Evolutionary conservation across 768 basidiomycete genomes (phyloP), one percentile per base, ranked within the genome.

Genomic region (Ramaria rubella): DNA sequence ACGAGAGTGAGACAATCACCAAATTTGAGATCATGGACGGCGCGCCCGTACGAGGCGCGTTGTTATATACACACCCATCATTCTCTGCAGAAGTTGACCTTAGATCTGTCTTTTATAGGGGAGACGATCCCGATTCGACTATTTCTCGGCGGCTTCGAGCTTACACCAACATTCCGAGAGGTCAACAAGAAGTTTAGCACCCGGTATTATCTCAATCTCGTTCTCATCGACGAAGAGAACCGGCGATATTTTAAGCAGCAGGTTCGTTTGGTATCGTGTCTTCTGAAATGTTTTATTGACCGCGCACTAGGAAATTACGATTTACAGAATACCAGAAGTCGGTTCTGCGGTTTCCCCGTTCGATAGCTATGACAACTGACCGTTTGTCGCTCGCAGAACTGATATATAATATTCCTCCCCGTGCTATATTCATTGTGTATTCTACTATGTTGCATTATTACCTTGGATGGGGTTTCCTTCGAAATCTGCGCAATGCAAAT

Each of bases 1-100:
- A 97, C 68, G 95, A 99, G 70, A 92, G 89, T 65, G 94, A 98
- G 69, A 98, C 94, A 7, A 97, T 99, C 65, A 98, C 96, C 8
- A 98, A 98, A 72, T 98, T 97, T 66, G 96, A 98, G 72, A 96
- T 97, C 63, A 96, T 96, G 94, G 94, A 98, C 68, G 94, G 94
- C 2, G 92, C 94, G 6, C 95, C 95, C 1, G 93, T 97, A n/a
- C 80, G 93, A 75, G 92, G 91, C 88, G 60, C 46, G 77, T 67
- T 4, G 12, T 15, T 33, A 40, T 0, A 21, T 9, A 2, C 23
- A 15, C n/a, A 5, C 48, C 27, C 24, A 15, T 2, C 6, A 34
- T 7, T 9, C 27, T 52, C 19, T 30, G 36, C 2, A 24, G 38
- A 17, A 5, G 55, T 7, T 42, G 9, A 19, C 11, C 26, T 36